Conservation (phyloP, 2,329 filamentous ascomycete genomes). For the Aspergillus neotritici region DNA sequence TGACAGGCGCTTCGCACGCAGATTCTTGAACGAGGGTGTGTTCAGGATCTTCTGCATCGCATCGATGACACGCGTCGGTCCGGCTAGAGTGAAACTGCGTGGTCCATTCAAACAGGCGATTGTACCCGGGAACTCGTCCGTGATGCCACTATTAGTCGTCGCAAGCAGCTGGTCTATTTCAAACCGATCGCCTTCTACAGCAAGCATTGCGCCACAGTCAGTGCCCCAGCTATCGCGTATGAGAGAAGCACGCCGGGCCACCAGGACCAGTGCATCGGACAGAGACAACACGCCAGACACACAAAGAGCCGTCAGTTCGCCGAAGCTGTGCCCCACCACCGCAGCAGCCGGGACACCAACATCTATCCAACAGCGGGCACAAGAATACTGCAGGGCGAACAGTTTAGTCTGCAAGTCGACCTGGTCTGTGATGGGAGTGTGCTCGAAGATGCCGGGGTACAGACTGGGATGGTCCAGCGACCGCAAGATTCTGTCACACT, state of each 20-base stretch:
- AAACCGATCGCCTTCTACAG: slow-evolving; percentile 25
- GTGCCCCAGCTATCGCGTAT: slow-evolving; percentile 28
- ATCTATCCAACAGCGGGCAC: slow-evolving; percentile 35
- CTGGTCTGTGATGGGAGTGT: slow-evolving; percentile 4
- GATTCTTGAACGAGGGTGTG: not conserved
- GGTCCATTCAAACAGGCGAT: slow-evolving; percentile 26
- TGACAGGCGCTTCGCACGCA: slow-evolving; percentile 36
- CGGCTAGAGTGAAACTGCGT: slow-evolving; percentile 18
- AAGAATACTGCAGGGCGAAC: slow-evolving; percentile 36
- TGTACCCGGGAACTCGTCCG: slow-evolving; percentile 1
- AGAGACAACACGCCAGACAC: slow-evolving; percentile 27
- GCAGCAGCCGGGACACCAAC: slow-evolving; percentile 29
- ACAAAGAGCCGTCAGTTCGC: slow-evolving; percentile 32
- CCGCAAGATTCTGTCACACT: slow-evolving; percentile 27
- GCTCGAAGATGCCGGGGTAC: slow-evolving; percentile 26
- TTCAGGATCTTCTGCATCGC: slow-evolving; percentile 9
- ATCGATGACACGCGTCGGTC: slow-evolving; percentile 13
- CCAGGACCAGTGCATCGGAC: slow-evolving; percentile 24
- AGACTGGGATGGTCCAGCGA: slow-evolving; percentile 19
- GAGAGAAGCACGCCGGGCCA: slow-evolving; percentile 27
- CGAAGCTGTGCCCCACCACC: slow-evolving; percentile 37
- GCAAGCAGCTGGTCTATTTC: slow-evolving; percentile 1
- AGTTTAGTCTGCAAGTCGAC: slow-evolving; percentile 32
- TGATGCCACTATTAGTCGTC: not conserved
- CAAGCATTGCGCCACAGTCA: slow-evolving; percentile 31